Evolutionary conservation across 768 basidiomycete species (phyloP).

Genomic region (Tricholoma flavovirens): DNA sequence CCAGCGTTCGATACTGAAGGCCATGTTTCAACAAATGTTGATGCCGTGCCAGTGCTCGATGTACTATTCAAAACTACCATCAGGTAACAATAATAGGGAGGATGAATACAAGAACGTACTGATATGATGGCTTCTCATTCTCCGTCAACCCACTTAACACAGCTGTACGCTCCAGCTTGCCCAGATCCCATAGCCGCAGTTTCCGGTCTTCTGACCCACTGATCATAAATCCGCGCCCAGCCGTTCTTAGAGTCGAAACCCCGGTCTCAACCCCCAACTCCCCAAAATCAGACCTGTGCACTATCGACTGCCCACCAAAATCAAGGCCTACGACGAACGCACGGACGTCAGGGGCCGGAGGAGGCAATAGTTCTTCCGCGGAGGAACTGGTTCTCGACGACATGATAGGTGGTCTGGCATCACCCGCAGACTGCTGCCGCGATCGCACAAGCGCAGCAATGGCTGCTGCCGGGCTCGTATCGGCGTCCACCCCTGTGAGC

Average conservation of each 20-base stretch:
- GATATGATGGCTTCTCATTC: slow-evolving; percentile 70
- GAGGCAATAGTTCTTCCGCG: slow-evolving; percentile 30
- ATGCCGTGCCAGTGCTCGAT: slow-evolving; percentile 37
- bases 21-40: slow-evolving; percentile 64
- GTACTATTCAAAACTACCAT: slow-evolving; percentile 19
- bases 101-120: slow-evolving; percentile 36
- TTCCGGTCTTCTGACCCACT: slow-evolving; percentile 89
- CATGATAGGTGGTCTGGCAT: background rate
- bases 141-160: slow-evolving; percentile 76
- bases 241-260: slow-evolving; percentile 31
- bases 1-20: slow-evolving; percentile 35
- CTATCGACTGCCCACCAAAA: slow-evolving; percentile 62
- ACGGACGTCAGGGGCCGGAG: slow-evolving; percentile 62
- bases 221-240: slow-evolving; percentile 65
- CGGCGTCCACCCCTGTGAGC: slow-evolving; percentile 47
- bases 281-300: slow-evolving; percentile 47
- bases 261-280: slow-evolving; percentile 35
- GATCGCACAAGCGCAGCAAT: slow-evolving; percentile 78
- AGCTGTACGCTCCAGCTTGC: slow-evolving; percentile 61
- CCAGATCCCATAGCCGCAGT: slow-evolving; percentile 85
- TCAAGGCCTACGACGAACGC: slow-evolving; percentile 68
- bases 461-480: slow-evolving; percentile 61
- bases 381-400: slow-evolving; percentile 27
- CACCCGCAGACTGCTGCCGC: slow-evolving; percentile 35
- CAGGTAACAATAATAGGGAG: background rate